Evolutionary conservation across 257 asterid genomes (phyloP).

Genomic region (Penstemon newberryi): DNA sequence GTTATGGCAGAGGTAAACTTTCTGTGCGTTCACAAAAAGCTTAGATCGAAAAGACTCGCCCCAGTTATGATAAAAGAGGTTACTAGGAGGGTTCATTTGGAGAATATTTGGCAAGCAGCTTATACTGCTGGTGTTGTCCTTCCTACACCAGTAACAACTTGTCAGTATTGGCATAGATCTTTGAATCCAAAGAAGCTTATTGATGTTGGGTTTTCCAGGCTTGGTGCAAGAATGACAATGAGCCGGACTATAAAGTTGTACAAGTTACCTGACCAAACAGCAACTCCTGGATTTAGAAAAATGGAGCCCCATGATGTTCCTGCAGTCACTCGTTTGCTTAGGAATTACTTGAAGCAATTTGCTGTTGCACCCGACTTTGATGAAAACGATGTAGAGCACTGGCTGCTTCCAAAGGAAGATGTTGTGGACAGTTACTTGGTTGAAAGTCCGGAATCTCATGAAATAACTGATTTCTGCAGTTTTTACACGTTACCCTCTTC

Average conservation of each 20-base stretch:
- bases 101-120: slow-evolving; percentile 92
- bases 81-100: slow-evolving; percentile 79
- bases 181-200: slow-evolving; percentile 84
- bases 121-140: slow-evolving; percentile 89
- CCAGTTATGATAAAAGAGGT: slow-evolving; percentile 91
- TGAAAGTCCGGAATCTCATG: slow-evolving; percentile 72
- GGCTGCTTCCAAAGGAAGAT: slow-evolving; percentile 73
- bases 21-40: slow-evolving; percentile 85
- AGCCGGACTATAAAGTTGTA: slow-evolving; percentile 78
- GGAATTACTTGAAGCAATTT: slow-evolving; percentile 66
- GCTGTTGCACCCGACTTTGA: slow-evolving; percentile 76
- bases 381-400: slow-evolving; percentile 77
- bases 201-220: slow-evolving; percentile 87
- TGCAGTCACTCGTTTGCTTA: slow-evolving; percentile 70
- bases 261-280: slow-evolving; percentile 66
- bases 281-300: slow-evolving; percentile 71
- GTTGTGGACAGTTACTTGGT: slow-evolving; percentile 83
- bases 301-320: slow-evolving; percentile 87
- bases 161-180: slow-evolving; percentile 92
- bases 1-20: slow-evolving; percentile 84
- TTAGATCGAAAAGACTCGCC: slow-evolving; percentile 86
- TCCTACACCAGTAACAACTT: slow-evolving; percentile 74
- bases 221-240: slow-evolving; percentile 92
- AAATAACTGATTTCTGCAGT: slow-evolving; percentile 81
- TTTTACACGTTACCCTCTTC: slow-evolving; percentile 86